Base-by-base conservation (phyloP, 1,284 basidiomycete genomes). In the Cryptococcus sp. region DNA sequence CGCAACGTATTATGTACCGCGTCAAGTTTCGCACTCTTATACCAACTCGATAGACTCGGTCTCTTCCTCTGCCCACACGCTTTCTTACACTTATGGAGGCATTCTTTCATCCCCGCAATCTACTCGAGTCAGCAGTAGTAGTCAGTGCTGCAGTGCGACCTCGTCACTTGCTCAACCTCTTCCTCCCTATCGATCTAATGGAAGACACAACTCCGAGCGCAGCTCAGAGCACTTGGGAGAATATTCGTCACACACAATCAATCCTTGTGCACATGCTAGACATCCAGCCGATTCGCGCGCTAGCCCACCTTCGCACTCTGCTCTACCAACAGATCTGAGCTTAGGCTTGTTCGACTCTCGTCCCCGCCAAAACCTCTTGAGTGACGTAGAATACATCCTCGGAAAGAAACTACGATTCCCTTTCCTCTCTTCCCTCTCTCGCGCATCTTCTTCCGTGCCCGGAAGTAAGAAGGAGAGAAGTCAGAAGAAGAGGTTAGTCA, bases 391-490 rank as follows among this genome's bases (percentile, higher is more conserved):
- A 46, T 59, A 50, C 39, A 69, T 73, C 44, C 20, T 66, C 16
- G 68, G 68, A 15, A 66, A 65, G 55, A 67, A 65, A 41, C 54
- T 73, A 11, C 58, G 54, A 34, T 70, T 73, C 58, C 68, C 68
- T 1, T 63, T 72, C 47, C 29, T 72, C 5, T 23, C 34, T 45
- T 23, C 49, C 45, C 25, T 45, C 29, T 13, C 34, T 43, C 17
- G 19, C 15, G 22, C 38, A 51, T 6, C 37, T 3, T 5, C 37
- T 11, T 10, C n/a, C n/a, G 10, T 22, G 44, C 23, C 55, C 37
- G 22, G 16, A 16, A 22, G 26, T 38, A 57, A 23, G 50, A 50
- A 53, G 38, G 57, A 46, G 37, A 49, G 22, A 22, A 34, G 3
- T 37, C 44, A 57, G 54, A 50, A 34, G 22, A 54, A 38, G 45